phyloP scores from a whole-genome alignment of 495 filamentous ascomycete genomes.

The Rhypophila decipiens region DNA sequence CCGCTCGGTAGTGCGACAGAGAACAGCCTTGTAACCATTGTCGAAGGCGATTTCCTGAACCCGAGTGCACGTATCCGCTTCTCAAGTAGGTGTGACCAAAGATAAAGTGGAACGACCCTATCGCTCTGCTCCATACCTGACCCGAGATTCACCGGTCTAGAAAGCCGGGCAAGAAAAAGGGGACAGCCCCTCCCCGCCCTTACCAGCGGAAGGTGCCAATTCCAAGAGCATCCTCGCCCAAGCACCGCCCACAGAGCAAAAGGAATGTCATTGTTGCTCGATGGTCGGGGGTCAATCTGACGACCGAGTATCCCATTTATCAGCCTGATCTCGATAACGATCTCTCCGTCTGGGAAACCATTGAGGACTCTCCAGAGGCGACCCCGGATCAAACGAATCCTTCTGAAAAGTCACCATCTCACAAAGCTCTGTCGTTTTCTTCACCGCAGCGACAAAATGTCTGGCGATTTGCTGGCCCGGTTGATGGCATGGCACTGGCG shows the following conservation, averaged over 20 bases:
- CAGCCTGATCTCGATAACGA: slow-evolving; percentile 5
- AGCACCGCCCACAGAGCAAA: neutral
- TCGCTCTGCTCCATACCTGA: neutral
- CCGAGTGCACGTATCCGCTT: slow-evolving; percentile 8
- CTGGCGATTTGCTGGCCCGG: slow-evolving; percentile 7
- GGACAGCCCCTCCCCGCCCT: neutral
- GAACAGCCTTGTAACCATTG: slow-evolving; percentile 13
- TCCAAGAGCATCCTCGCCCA: neutral
- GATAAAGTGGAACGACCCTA: neutral
- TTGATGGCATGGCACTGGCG: slow-evolving; percentile 8
- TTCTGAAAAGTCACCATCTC: neutral
- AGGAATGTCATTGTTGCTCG: slow-evolving; percentile 1
- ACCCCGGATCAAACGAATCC: neutral
- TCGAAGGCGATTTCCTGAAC: slow-evolving; percentile 9
- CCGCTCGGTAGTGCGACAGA: slow-evolving; percentile 9
- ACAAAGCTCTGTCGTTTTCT: no score
- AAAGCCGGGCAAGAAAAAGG: neutral
- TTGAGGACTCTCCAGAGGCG: neutral
- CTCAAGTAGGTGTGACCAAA: slow-evolving; percentile 7
- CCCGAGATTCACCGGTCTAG: neutral
- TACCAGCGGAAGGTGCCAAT: slow-evolving; percentile 4
- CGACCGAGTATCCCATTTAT: slow-evolving; percentile 4
- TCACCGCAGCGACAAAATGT: neutral
- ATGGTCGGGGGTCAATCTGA: slow-evolving; percentile 5
- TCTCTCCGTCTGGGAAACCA: slow-evolving; percentile 5